These are phyloP conservation scores for Candida montana DNA, from an alignment of 805 yeast genomes.

Conservation along the genomic window DNA sequence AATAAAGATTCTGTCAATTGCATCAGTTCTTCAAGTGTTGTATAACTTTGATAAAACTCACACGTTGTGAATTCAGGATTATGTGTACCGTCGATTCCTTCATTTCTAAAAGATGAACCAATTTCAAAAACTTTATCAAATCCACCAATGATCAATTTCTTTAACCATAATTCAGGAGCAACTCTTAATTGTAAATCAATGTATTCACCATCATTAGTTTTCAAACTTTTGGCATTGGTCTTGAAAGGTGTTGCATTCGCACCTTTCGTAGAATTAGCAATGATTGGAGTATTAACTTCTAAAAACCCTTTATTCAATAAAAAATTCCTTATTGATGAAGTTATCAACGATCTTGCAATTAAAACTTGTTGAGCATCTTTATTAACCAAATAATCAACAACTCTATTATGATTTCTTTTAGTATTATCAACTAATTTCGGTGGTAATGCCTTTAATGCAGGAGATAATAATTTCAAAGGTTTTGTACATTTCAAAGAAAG, in stretches of 20 bases:
- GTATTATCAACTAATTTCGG: slow-evolving; percentile 50
- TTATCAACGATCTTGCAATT: slow-evolving; percentile 48
- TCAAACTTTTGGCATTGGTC: slow-evolving; percentile 39
- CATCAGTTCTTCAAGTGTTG: slow-evolving; percentile 63
- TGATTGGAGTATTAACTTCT: slow-evolving; percentile 87
- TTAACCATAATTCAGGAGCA: slow-evolving; percentile 95
- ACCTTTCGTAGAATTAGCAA: slow-evolving; percentile 72
- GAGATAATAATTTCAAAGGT: slow-evolving; percentile 53
- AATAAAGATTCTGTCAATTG: slow-evolving; percentile 56
- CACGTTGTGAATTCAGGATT: slow-evolving; percentile 92
- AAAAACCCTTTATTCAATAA: slow-evolving; percentile 52
- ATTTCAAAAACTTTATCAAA: slow-evolving; percentile 83
- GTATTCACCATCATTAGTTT: slow-evolving; percentile 22
- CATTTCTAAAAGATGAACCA: slow-evolving; percentile 83
- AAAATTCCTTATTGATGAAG: slow-evolving; percentile 51
- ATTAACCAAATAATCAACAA: slow-evolving; percentile 67
- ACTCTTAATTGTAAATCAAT: slow-evolving; percentile 60
- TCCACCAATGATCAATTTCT: slow-evolving; percentile 76
- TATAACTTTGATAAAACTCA: slow-evolving; percentile 79
- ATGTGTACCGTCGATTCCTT: slow-evolving; percentile 88
- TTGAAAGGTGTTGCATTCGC: slow-evolving; percentile 88
- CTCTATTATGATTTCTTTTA: slow-evolving; percentile 60
- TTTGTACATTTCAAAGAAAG: slow-evolving; percentile 56
- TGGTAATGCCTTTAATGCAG: slow-evolving; percentile 69
- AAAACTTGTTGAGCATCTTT: slow-evolving; percentile 42